Conservation (phyloP, 208 protist species). For the Porcisia deanei region DNA sequence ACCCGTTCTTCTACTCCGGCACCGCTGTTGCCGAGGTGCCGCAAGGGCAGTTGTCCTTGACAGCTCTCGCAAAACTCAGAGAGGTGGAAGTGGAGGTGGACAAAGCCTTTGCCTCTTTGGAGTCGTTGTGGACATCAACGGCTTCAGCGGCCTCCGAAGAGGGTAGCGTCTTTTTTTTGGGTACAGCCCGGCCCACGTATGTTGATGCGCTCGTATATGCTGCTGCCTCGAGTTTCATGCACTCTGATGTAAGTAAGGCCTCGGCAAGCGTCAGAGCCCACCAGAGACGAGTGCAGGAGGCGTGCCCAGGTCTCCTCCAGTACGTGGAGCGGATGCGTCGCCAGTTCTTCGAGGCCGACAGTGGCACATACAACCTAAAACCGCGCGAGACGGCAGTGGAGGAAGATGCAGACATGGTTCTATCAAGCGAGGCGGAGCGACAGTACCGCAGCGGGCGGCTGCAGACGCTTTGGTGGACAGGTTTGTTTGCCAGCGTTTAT, state of each 20-base stretch:
- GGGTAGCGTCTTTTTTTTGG: constrained; percentile 60
- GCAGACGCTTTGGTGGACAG: constrained; percentile 55
- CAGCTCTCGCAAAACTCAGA: constrained; percentile 34
- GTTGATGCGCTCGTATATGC: constrained; percentile 79
- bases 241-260: constrained; percentile 56
- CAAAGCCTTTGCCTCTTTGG: constrained; percentile 54
- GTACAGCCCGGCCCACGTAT: constrained; percentile 51
- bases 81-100: constrained; percentile 55
- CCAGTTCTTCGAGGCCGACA: constrained; percentile 82
- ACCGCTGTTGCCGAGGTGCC: constrained; percentile 14
- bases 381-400: constrained; percentile 14
- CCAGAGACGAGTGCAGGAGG: constrained; percentile 53
- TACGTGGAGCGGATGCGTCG: constrained; percentile 78
- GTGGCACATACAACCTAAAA: constrained; percentile 64
- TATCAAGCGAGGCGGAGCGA: constrained; percentile 32
- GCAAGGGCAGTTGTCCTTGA: constrained; percentile 21
- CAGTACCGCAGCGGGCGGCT: constrained; percentile 57
- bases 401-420: background rate
- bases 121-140: background rate
- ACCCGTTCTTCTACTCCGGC: constrained; percentile 42
- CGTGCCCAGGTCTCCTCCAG: constrained; percentile 57
- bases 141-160: constrained; percentile 27
- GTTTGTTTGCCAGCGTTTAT: constrained; percentile 55
- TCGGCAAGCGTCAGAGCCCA: background rate
- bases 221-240: constrained; percentile 68